Evolutionary conservation across 176 grass and related monocot genomes (phyloP).

Genomic region (Puccinellia tenuiflora): DNA sequence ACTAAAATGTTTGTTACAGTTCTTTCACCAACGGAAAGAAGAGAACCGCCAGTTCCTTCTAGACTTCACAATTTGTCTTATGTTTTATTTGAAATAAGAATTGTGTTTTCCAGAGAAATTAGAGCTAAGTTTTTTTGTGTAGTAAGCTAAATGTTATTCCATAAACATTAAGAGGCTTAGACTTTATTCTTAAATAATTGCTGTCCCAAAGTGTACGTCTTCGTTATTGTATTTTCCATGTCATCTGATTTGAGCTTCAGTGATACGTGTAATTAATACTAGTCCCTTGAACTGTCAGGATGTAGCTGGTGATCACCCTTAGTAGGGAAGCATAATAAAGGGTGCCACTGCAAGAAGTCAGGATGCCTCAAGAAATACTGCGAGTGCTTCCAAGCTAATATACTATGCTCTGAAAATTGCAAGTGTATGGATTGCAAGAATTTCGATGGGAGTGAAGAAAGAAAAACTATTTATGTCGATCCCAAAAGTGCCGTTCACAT

Average conservation of each 20-base stretch:
- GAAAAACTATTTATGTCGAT: slow-evolving; percentile 66
- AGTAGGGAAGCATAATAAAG: slow-evolving; percentile 94
- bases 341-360: slow-evolving; percentile 98
- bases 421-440: slow-evolving; percentile 99
- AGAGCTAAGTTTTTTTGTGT: neutral
- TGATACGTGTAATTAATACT: slow-evolving; percentile 18
- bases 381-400: slow-evolving; percentile 97
- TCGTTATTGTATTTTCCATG: slow-evolving; percentile 10
- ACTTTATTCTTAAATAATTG: neutral
- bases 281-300: slow-evolving; percentile 47
- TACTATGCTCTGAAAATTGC: slow-evolving; percentile 98
- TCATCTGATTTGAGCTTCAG: neutral
- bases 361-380: slow-evolving; percentile 99
- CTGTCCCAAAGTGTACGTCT: neutral
- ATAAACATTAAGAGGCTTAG: slow-evolving; percentile 1
- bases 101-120: neutral
- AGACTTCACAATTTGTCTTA: neutral
- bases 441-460: slow-evolving; percentile 85
- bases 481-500: slow-evolving; percentile 58
- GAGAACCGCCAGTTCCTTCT: neutral
- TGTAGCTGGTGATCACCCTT: slow-evolving; percentile 55
- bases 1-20: slow-evolving; percentile 13
- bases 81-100: slow-evolving; percentile 15
- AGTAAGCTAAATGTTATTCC: slow-evolving; percentile 14
- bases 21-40: neutral